Base-by-base conservation (phyloP, 2,329 filamentous ascomycete genomes). In the Seiridium unicorne region DNA sequence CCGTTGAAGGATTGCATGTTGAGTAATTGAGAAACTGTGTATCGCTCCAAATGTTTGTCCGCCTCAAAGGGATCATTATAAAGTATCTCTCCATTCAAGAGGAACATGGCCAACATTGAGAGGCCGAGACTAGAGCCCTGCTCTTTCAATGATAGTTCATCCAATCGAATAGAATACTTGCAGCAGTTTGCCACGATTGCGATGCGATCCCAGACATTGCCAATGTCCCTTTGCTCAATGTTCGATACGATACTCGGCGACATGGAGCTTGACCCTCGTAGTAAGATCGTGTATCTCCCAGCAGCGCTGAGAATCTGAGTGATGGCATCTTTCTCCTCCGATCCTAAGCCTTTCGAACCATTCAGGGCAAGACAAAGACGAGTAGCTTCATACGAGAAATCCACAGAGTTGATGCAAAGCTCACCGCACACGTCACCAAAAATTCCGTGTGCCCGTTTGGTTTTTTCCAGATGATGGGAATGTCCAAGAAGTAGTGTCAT, bases 181-280 rank as follows among this genome's bases (percentile, higher is more conserved):
- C 72, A 74, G 54, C 70, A 74, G 36, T 74, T 74, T 10, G 71
- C 71, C 10, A 70, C 57, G 7, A 74, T 72, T 1, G 70, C 64
- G 1, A 74, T 46, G 1, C 64, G 65, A 38, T 74, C 71, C 67
- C 66, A 74, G 0, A 58, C 60, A 2, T 70, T 62, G 1, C 35
- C 55, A 1, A 70, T 44, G 0, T 61, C 63, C 53, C 69, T 64
- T 5, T 44, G 56, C 6, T 63, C 59, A 3, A 74, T 65, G 13
- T 74, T 66, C 0, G 63, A 60, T 0, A 74, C 60, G 0, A 74
- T 63, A 0, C 42, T 66, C 0, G 68, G 65, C 0, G 69, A 66
- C 68, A 74, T 72, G 32, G 70, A 65, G 3, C 61, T 62, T 0
- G 67, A 66, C 2, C 57, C 44, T 1, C 61, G n/a, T 0, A 73